Base-by-base conservation (phyloP, 2,329 filamentous ascomycete species). In the Diplodia sapinea region DNA sequence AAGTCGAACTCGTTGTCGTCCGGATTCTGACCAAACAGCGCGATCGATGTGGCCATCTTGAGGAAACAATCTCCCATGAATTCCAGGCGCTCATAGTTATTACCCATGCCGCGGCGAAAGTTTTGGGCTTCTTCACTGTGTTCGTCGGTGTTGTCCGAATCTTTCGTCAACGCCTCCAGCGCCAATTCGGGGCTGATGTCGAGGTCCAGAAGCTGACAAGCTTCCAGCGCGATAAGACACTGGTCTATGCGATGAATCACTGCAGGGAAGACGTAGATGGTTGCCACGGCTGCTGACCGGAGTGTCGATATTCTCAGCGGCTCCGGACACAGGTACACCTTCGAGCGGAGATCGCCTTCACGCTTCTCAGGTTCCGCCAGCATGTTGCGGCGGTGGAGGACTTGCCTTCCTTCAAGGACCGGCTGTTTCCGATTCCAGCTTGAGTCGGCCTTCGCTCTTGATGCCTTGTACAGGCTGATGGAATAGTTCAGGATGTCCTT, bases 11-110 rank as follows among this genome's bases (percentile, higher is more conserved):
- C 95, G 71, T 93, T 88, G 69, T 91, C 88, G 57, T 91, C 86
- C 0, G 93, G 92, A 23, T 91, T 88, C 33, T 88, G 85, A 0
- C 90, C 90, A 75, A 91, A 98, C 0, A 96, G 83, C 0, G 93
- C 89, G 65, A 99, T 93, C 0, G 94, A 94, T 0, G 94, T 97
- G 12, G 92, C 92, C 89, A 97, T 94, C 79, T 99, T 99, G 68
- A 99, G 84, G 74, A 97, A 97, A 40, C 90, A 91, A 76, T 99
- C 95, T 0, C 95, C 95, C 2, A 98, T 84, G 69, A 97, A 96
- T 74, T 99, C 95, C 0, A 98, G 84, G 13, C 95, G 87, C 77
- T 99, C 95, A 73, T 99, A 99, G 72, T 98, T 98, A 49, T 89
- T 90, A 1, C 93, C 93, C 93, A 97, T 97, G 2, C 93, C 94